A percentile compares a stretch with the other conserved stretches of the same genome.
phyloP scores from a whole-genome alignment of 2,329 filamentous ascomycete species.

The Neodidymelliopsis sp. region DNA sequence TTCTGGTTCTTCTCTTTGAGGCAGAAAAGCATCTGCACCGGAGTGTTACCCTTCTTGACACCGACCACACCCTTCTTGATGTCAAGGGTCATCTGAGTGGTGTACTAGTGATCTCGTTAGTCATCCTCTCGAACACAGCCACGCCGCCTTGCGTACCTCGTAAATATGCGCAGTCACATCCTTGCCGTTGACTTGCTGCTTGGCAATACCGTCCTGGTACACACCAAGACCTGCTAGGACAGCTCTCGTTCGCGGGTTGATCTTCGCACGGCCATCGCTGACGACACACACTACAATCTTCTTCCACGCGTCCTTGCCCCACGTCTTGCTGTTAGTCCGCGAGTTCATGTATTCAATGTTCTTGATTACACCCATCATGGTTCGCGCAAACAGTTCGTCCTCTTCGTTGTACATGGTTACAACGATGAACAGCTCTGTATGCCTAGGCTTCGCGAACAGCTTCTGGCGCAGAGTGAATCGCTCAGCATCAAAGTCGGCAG shows the following conservation, averaged over 20 bases:
- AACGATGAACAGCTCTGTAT: slow-evolving; percentile 95
- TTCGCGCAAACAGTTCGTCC: slow-evolving; percentile 92
- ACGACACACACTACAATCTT: slow-evolving; percentile 99
- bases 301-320: slow-evolving; percentile 99
- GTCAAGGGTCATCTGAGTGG: slow-evolving; percentile 82
- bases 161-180: slow-evolving; percentile 98
- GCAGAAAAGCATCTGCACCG: slow-evolving; percentile 97
- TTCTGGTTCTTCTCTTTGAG: slow-evolving; percentile 99
- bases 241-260: slow-evolving; percentile 89
- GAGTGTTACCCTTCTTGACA: slow-evolving; percentile 82
- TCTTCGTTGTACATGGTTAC: slow-evolving; percentile 99
- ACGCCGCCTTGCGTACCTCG: slow-evolving; percentile 54
- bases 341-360: slow-evolving; percentile 99
- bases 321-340: slow-evolving; percentile 91
- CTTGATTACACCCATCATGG: slow-evolving; percentile 97
- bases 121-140: slow-evolving; percentile 10
- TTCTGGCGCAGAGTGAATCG: slow-evolving; percentile 92
- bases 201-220: slow-evolving; percentile 97
- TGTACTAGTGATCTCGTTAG: slow-evolving; percentile 62
- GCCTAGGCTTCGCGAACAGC: slow-evolving; percentile 88
- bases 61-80: slow-evolving; percentile 90
- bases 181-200: slow-evolving; percentile 96
- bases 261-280: slow-evolving; percentile 95
- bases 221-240: slow-evolving; percentile 92
- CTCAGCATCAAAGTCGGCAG: slow-evolving; percentile 83